Conservation (phyloP, 257 asterid genomes). For the Solanum neorickii region DNA sequence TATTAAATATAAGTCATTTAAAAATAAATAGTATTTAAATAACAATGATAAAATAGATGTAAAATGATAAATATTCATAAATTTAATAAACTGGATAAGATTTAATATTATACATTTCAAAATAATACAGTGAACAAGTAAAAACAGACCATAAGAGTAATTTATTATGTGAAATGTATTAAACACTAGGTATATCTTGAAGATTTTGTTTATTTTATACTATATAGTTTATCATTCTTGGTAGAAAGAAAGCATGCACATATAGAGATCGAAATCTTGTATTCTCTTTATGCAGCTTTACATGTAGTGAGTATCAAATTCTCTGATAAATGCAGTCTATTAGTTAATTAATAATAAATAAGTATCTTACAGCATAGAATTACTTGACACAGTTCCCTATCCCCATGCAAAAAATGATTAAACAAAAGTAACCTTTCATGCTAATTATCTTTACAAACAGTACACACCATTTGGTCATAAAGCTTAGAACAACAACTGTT, state of each 20-base stretch:
- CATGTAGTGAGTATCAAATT: background rate
- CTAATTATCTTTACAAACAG: background rate
- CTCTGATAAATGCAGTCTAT: background rate
- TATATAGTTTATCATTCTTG: background rate
- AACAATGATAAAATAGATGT: too few relatives aligned
- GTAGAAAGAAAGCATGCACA: background rate
- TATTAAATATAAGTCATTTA: background rate
- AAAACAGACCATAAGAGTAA: too few relatives aligned
- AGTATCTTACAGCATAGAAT: background rate
- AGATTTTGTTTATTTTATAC: background rate
- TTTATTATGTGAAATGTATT: background rate
- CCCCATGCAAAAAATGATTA: background rate
- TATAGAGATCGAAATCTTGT: background rate
- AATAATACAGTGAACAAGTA: too few relatives aligned
- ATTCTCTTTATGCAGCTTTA: background rate
- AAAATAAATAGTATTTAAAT: too few relatives aligned
- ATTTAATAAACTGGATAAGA: too few relatives aligned
- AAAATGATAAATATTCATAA: too few relatives aligned
- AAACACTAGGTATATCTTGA: background rate
- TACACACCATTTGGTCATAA: background rate
- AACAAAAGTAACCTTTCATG: background rate
- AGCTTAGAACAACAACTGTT: background rate
- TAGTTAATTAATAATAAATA: background rate
- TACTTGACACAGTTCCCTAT: background rate
- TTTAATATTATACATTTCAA: background rate